These are phyloP conservation scores for Adansonia gregorii DNA, from an alignment of 441 rosid genomes.

Conservation along the genomic window DNA sequence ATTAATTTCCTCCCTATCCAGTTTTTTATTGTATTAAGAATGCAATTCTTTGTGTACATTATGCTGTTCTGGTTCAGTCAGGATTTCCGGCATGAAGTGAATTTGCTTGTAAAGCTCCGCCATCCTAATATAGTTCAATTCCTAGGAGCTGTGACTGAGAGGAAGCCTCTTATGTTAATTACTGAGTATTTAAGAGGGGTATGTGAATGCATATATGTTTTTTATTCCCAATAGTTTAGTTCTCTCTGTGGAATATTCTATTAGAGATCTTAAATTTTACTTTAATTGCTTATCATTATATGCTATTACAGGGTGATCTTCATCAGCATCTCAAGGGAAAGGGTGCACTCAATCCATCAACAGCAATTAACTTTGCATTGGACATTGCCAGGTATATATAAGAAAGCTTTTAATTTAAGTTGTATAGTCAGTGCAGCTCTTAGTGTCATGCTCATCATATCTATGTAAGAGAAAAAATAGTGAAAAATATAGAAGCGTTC, in stretches of 20 bases:
- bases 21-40: conserved; percentile 11
- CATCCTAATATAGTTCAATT: conserved; percentile 97
- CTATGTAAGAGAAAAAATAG: not conserved
- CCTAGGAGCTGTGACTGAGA: conserved; percentile 97
- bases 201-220: conserved; percentile 34
- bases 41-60: conserved; percentile 13
- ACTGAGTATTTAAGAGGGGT: conserved; percentile 98
- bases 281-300: conserved; percentile 17
- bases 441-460: not conserved
- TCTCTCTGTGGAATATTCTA: conserved; percentile 24
- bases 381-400: conserved; percentile 83
- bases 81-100: conserved; percentile 99
- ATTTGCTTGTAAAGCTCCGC: conserved; percentile 96
- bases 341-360: conserved; percentile 83
- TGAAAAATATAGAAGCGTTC: not conserved
- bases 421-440: not conserved
- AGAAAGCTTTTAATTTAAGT: not conserved
- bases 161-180: conserved; percentile 97
- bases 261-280: conserved; percentile 21
- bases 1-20: not conserved
- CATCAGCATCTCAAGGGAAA: conserved; percentile 93
- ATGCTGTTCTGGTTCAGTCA: conserved; percentile 61
- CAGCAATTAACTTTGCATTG: conserved; percentile 88
- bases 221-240: conserved; percentile 12
- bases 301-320: conserved; percentile 84